Conservation (phyloP, 2,329 filamentous ascomycete genomes). For the Arachnopeziza araneosa region DNA sequence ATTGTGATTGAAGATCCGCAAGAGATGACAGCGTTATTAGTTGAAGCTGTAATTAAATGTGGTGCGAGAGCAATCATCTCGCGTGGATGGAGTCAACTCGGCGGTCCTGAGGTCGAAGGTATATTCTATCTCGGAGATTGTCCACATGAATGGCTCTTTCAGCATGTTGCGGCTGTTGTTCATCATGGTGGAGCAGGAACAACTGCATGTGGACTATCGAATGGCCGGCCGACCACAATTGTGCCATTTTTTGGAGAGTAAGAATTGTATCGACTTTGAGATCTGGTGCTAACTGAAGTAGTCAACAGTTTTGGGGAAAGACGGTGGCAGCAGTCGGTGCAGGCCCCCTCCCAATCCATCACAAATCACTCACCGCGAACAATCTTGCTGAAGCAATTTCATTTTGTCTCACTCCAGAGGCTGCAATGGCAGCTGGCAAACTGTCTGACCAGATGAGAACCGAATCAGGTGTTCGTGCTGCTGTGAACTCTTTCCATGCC, state of each 20-base stretch:
- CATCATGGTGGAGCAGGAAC: conserved; percentile 57
- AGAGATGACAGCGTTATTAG: conserved; percentile 38
- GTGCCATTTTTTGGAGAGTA: conserved; percentile 52
- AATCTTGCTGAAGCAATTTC: conserved; percentile 58
- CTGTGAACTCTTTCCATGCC: conserved; percentile 61
- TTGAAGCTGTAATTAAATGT: conserved; percentile 40
- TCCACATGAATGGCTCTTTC: conserved; percentile 37
- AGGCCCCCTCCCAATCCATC: conserved; percentile 61
- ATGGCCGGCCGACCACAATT: conserved; percentile 46
- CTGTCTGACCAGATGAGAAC: conserved; percentile 55
- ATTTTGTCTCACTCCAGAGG: conserved; percentile 52
- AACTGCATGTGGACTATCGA: conserved; percentile 47
- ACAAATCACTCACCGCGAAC: conserved; percentile 59
- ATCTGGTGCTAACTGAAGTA: conserved; percentile 1
- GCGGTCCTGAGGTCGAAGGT: conserved; percentile 29
- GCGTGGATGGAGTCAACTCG: conserved; percentile 47
- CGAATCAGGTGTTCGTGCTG: conserved; percentile 55
- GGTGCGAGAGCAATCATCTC: conserved; percentile 49
- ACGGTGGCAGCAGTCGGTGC: conserved; percentile 67
- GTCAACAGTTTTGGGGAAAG: conserved; percentile 71
- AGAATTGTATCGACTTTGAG: not conserved
- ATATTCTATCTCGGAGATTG: conserved; percentile 49
- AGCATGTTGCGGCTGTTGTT: conserved; percentile 44
- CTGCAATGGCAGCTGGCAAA: conserved; percentile 42
- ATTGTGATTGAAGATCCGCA: conserved; percentile 49